These are phyloP conservation scores for Sugiyamaella smithiae DNA, from an alignment of 805 yeast species.

Conservation along the genomic window DNA sequence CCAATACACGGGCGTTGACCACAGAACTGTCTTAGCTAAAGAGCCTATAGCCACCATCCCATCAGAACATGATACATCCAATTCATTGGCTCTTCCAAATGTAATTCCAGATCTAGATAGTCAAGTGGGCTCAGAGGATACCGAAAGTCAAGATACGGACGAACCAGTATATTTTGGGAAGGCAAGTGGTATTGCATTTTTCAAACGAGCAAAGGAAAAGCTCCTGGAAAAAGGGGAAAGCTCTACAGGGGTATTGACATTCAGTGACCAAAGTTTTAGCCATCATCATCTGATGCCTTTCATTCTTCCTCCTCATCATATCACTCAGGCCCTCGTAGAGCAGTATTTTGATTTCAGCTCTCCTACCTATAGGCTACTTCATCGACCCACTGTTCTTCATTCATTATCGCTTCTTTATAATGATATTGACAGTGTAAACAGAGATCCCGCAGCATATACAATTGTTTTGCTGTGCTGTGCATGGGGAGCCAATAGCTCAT, in stretches of 20 bases:
- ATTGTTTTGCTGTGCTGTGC: constrained; percentile 3
- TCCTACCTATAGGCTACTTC: constrained; percentile 2
- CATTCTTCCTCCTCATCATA: background rate
- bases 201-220: constrained; percentile 6
- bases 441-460: background rate
- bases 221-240: background rate
- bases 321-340: constrained; percentile 7
- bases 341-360: constrained; percentile 9
- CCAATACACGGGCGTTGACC: background rate
- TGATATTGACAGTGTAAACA: background rate
- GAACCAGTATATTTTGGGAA: constrained; percentile 4
- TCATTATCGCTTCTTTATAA: background rate
- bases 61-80: no score
- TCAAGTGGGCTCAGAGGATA: no score
- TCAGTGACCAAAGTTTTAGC: constrained; percentile 3
- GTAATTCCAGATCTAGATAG: no score
- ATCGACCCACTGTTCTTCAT: background rate
- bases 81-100: no score
- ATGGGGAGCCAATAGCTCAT: constrained; percentile 1
- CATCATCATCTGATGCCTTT: constrained; percentile 3
- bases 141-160: constrained; percentile 1
- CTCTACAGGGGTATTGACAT: background rate
- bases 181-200: constrained; percentile 7
- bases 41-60: no score
- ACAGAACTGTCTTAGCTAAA: no score